Conservation (phyloP, 2,329 filamentous ascomycete genomes). For the Colletotrichum cuscutae region DNA sequence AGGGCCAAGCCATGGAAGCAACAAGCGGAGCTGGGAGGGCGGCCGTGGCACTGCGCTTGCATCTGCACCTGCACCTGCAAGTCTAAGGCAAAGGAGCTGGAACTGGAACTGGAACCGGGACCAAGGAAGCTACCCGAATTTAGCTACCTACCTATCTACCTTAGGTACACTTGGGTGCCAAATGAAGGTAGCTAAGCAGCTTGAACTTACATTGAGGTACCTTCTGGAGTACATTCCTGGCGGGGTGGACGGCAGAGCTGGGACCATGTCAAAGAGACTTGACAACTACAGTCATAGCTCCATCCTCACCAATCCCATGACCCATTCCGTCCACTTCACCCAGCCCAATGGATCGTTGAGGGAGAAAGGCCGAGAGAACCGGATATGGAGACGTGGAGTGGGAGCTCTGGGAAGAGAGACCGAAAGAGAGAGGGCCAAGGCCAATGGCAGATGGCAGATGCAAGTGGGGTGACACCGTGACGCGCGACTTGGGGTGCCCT, state of each 20-base stretch:
- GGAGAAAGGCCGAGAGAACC: not conserved
- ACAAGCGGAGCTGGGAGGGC: not conserved
- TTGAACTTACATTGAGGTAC: not conserved
- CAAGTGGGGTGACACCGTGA: not conserved
- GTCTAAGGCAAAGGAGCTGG: not conserved
- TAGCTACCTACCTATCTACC: no score
- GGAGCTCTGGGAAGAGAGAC: not conserved
- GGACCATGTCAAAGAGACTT: not conserved
- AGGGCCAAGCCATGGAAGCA: not conserved
- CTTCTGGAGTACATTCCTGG: not conserved
- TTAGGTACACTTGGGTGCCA: no score
- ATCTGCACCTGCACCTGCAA: not conserved
- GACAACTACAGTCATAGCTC: not conserved
- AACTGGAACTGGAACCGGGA: not conserved
- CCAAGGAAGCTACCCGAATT: no score
- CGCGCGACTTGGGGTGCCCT: not conserved
- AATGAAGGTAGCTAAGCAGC: no score
- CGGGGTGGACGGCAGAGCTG: not conserved
- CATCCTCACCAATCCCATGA: not conserved
- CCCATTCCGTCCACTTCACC: not conserved
- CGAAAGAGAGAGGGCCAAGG: not conserved
- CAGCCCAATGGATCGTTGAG: not conserved
- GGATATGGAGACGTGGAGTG: not conserved
- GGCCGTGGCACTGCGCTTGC: not conserved
- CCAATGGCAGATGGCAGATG: conserved; percentile 4